Percentiles rank a stretch among this genome's conserved stretches.
These are phyloP conservation scores for Dactylellina leptospora DNA, from an alignment of 2,329 filamentous ascomycete genomes.

Conservation along the genomic window DNA sequence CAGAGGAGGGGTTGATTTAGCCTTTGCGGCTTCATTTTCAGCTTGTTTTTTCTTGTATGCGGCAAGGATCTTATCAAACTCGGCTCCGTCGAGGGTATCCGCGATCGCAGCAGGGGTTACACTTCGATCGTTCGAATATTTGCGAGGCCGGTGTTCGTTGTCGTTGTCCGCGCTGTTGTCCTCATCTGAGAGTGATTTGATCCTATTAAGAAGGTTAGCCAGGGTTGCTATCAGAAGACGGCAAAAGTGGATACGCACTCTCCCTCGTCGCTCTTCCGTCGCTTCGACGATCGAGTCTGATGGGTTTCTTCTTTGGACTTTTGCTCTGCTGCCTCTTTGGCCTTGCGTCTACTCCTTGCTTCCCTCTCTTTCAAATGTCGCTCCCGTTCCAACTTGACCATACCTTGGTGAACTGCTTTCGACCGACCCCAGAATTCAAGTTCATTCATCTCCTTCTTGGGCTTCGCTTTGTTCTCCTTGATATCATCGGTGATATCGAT, in stretches of 20 bases:
- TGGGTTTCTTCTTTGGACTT: slow-evolving; percentile 15
- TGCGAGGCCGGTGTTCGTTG: slow-evolving; percentile 9
- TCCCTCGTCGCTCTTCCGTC: slow-evolving; percentile 32
- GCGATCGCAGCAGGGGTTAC: neutral
- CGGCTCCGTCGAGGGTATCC: slow-evolving; percentile 15
- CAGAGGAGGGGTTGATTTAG: neutral
- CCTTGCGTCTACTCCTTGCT: slow-evolving; percentile 11
- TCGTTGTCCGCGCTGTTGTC: slow-evolving; percentile 16
- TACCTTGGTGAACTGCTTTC: slow-evolving; percentile 34
- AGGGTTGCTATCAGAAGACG: neutral
- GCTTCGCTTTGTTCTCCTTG: slow-evolving; percentile 10
- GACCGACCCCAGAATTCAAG: slow-evolving; percentile 38
- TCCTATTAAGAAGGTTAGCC: neutral
- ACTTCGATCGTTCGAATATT: neutral
- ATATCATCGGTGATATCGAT: neutral
- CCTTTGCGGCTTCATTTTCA: slow-evolving; percentile 6
- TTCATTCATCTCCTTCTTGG: slow-evolving; percentile 27
- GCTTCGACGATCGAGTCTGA: slow-evolving; percentile 22
- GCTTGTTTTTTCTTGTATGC: slow-evolving; percentile 26
- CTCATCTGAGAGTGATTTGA: slow-evolving; percentile 11
- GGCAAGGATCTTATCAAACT: slow-evolving; percentile 40
- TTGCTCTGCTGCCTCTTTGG: slow-evolving; percentile 8
- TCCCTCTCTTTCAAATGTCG: slow-evolving; percentile 20
- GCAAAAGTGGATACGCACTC: neutral
- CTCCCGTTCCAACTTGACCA: slow-evolving; percentile 26